A percentile compares a stretch with the other conserved stretches of the same genome.
These are phyloP conservation scores for Linanthus parryae DNA, from an alignment of 148 eudicot genomes.

Conservation along the genomic window DNA sequence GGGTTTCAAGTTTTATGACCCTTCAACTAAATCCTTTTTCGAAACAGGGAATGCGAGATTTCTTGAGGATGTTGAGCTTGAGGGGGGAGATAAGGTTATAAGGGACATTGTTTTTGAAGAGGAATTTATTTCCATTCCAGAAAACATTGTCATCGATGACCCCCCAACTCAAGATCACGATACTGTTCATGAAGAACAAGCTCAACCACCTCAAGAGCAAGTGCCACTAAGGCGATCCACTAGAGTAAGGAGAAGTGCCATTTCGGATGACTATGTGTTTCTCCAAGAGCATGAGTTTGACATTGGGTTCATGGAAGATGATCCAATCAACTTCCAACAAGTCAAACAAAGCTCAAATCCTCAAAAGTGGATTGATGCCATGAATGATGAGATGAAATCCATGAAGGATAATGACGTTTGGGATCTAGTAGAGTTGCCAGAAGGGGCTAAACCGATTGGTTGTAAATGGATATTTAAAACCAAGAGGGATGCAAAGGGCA, in stretches of 20 bases:
- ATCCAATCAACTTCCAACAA: not conserved
- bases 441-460: not conserved
- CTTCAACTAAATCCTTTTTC: too few relatives aligned
- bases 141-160: not conserved
- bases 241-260: too few relatives aligned
- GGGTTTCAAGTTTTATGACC: not conserved
- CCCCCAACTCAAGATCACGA: too few relatives aligned
- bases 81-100: not conserved
- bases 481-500: not conserved
- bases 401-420: not conserved
- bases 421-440: not conserved
- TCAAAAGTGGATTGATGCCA: not conserved
- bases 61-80: not conserved
- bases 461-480: not conserved
- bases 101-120: not conserved
- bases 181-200: too few relatives aligned
- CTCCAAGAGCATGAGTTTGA: not conserved
- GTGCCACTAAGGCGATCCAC: too few relatives aligned
- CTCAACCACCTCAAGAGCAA: too few relatives aligned
- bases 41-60: not conserved
- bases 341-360: not conserved
- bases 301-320: too few relatives aligned
- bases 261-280: not conserved
- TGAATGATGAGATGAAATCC: conserved; percentile 1
- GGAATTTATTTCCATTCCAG: not conserved